Conservation (phyloP, 1,284 basidiomycete species). For the Pholiota adiposa region DNA sequence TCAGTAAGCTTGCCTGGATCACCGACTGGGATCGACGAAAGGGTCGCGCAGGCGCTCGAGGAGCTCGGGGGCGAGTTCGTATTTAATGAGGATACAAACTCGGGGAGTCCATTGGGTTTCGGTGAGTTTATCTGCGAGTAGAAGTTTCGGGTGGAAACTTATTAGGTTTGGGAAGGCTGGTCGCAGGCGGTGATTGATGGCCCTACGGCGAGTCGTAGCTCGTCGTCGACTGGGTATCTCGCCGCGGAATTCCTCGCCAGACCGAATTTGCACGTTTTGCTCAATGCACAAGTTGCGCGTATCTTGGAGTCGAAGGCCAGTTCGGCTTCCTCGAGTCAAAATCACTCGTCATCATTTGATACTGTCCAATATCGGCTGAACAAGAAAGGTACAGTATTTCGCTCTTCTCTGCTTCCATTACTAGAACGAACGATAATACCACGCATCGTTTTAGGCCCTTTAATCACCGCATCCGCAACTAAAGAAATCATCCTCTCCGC, state of each 20-base stretch:
- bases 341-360: conserved; percentile 27
- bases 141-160: too few species aligned
- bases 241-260: conserved; percentile 29
- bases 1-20: conserved; percentile 32
- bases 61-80: conserved; percentile 33
- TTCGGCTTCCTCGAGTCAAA: background rate
- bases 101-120: conserved; percentile 35
- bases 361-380: conserved; percentile 37
- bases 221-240: conserved; percentile 45
- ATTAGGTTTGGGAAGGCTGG: too few species aligned
- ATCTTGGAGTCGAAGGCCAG: conserved; percentile 10
- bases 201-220: conserved; percentile 37
- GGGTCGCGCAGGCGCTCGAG: conserved; percentile 27
- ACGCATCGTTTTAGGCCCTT: too few species aligned
- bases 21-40: conserved; percentile 25
- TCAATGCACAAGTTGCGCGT: conserved; percentile 33
- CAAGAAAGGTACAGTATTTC: conserved; percentile 7
- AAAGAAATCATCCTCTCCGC: conserved; percentile 31
- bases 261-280: conserved; percentile 44
- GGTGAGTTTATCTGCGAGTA: conserved; percentile 23
- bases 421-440: too few species aligned
- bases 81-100: conserved; percentile 33
- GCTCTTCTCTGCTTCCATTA: too few species aligned
- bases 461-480: too few species aligned
- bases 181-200: conserved; percentile 30